phyloP scores from a whole-genome alignment of 2,329 filamentous ascomycete species.

The Penicillium sp. region DNA sequence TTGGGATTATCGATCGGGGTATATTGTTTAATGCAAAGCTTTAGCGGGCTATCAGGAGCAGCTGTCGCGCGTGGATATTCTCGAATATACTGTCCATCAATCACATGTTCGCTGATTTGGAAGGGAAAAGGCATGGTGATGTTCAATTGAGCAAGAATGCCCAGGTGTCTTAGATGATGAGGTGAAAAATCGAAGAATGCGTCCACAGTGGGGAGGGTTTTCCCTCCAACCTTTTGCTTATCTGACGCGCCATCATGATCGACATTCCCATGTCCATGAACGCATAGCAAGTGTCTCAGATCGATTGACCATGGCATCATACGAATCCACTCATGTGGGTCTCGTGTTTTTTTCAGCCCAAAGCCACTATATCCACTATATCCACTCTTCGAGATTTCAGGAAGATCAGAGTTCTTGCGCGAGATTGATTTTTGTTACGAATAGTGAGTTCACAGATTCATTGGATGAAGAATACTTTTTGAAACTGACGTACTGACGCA shows the following conservation, averaged over 20 bases:
- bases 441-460: neutral
- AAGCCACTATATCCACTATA: neutral
- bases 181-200: neutral
- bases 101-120: conserved; percentile 8
- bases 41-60: neutral
- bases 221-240: neutral
- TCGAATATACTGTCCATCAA: conserved; percentile 11
- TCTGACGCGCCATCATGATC: neutral
- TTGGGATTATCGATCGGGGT: conserved; percentile 8
- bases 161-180: neutral
- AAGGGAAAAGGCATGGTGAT: conserved; percentile 6
- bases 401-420: neutral
- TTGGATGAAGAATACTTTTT: neutral
- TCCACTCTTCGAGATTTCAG: neutral
- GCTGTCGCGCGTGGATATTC: conserved; percentile 8
- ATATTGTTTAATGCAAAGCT: conserved; percentile 10
- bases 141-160: neutral
- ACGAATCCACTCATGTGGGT: neutral
- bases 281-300: neutral
- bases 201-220: neutral
- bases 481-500: neutral
- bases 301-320: neutral
- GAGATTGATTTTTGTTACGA: no score
- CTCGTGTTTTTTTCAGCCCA: no score
- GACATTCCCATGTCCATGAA: neutral